Evolutionary conservation across 352 stramenopile genomes (phyloP), one percentile per base, ranked within the genome.

Genomic region (Phytophthora fragariae): DNA sequence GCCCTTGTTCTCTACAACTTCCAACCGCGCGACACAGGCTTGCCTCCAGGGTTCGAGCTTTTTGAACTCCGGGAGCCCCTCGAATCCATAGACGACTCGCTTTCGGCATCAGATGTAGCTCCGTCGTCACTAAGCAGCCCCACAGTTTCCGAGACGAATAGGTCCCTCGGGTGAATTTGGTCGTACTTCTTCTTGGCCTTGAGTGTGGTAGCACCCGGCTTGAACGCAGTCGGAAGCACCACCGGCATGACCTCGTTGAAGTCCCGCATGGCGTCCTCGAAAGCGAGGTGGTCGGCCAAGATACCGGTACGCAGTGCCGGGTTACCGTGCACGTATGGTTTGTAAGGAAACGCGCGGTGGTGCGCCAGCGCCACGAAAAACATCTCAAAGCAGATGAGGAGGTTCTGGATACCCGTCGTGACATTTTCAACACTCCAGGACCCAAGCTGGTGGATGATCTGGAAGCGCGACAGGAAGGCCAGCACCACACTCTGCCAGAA

Each of bases 381-480:
- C 98, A 99, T 99, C 83, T 99, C 98, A 54, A 99, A 92, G 83
- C 98, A 99, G 79, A 99, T 99, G 29, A 99, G 90, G 67, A 99
- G 92, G 75, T 99, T 99, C 77, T 99, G 97, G 59, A 99, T 93
- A 59, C 95, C 97, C 57, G 97, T 99, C 7, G 95, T 97, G 62
- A 99, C 95, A 76, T 98, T 97, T 76, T 99, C 95, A 1, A 96
- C 89, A 37, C 90, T 98, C 94, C 94, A 99, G 0, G 85, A 92
- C 19, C 93, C 92, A n/a, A 98, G 81, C 41, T 97, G 82, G 62
- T 97, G 92, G 47, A 98, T 95, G 57, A 97, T 91, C 61, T 95
- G 76, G 67, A 98, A 93, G 4, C 89, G 86, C 31, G 90, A 95
- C 54, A 98, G 86, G 62, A 97, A 95, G 3, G 92, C 92, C 37